phyloP scores from a whole-genome alignment of 202 grass and related monocot genomes.

The Eragrostis tef region DNA sequence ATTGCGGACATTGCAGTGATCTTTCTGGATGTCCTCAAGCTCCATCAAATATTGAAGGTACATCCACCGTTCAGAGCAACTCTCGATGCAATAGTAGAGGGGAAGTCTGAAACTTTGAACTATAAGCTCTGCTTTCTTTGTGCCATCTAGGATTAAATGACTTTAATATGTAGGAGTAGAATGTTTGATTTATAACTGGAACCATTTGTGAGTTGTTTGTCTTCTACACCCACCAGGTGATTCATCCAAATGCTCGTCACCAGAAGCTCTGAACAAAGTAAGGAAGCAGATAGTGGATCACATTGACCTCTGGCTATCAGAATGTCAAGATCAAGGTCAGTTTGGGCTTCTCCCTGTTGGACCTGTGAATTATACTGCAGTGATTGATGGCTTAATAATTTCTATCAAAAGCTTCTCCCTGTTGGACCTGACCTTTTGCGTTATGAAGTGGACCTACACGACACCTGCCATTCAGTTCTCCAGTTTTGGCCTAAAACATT shows the following conservation, averaged over 20 bases:
- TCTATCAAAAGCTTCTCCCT: not conserved
- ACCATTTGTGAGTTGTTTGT: conserved; percentile 27
- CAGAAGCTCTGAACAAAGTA: conserved; percentile 83
- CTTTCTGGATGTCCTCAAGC: conserved; percentile 90
- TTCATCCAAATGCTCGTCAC: conserved; percentile 78
- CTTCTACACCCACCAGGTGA: conserved; percentile 58
- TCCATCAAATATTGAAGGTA: conserved; percentile 94
- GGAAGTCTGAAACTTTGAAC: not conserved
- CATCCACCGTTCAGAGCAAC: conserved; percentile 32
- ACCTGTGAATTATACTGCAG: not conserved
- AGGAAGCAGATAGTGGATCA: conserved; percentile 73
- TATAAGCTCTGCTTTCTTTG: conserved; percentile 19
- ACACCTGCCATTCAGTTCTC: conserved; percentile 2
- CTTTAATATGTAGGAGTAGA: conserved; percentile 1
- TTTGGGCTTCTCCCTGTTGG: not conserved
- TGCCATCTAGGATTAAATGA: conserved; percentile 5
- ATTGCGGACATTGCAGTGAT: conserved; percentile 91
- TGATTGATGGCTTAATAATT: not conserved
- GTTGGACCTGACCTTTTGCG: not conserved
- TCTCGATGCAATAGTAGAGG: not conserved
- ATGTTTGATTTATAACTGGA: conserved; percentile 24
- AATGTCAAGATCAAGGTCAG: conserved; percentile 82
- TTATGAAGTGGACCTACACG: not conserved
- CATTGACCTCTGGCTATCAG: conserved; percentile 89
- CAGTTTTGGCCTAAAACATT: not conserved